Evolutionary conservation across 345 rosid species (phyloP).

Genomic region (Iberis pinnata): DNA sequence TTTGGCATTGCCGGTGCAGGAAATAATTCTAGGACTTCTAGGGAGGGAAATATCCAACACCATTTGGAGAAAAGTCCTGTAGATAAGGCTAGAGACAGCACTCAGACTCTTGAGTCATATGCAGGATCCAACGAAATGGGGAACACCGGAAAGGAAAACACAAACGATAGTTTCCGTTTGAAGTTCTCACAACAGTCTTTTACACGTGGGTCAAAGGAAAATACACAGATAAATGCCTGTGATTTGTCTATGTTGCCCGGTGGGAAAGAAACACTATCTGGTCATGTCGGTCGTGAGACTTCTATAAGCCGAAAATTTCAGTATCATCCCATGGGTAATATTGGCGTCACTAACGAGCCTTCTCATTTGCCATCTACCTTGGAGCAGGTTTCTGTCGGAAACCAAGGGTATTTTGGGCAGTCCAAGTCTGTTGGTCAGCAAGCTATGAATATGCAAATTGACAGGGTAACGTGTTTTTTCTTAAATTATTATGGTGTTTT

Average conservation of each 20-base stretch:
- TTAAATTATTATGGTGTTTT: background rate
- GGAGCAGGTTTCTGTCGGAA: conserved; percentile 22
- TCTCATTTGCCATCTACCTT: conserved; percentile 25
- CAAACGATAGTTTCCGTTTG: conserved; percentile 3
- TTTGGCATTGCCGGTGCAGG: conserved; percentile 29
- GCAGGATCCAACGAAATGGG: conserved; percentile 39
- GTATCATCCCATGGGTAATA: conserved; percentile 91
- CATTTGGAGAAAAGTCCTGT: conserved; percentile 35
- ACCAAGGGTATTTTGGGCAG: conserved; percentile 49
- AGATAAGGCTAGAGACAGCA: conserved; percentile 40
- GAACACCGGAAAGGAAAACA: conserved; percentile 9
- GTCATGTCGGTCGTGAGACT: conserved; percentile 36
- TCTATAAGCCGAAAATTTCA: conserved; percentile 62
- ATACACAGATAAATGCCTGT: conserved; percentile 32
- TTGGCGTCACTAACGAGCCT: conserved; percentile 46
- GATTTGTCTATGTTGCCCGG: conserved; percentile 37
- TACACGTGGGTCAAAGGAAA: background rate
- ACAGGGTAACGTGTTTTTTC: conserved; percentile 45
- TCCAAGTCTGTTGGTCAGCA: conserved; percentile 38
- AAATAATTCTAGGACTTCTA: conserved; percentile 30
- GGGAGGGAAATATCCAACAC: conserved; percentile 40
- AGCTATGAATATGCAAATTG: conserved; percentile 35
- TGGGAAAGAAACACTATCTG: conserved; percentile 44
- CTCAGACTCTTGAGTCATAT: conserved; percentile 43
- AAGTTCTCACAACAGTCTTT: conserved; percentile 10